Evolutionary conservation across 169 alveolate species (phyloP).

Genomic region (Plasmodium gonderi): DNA sequence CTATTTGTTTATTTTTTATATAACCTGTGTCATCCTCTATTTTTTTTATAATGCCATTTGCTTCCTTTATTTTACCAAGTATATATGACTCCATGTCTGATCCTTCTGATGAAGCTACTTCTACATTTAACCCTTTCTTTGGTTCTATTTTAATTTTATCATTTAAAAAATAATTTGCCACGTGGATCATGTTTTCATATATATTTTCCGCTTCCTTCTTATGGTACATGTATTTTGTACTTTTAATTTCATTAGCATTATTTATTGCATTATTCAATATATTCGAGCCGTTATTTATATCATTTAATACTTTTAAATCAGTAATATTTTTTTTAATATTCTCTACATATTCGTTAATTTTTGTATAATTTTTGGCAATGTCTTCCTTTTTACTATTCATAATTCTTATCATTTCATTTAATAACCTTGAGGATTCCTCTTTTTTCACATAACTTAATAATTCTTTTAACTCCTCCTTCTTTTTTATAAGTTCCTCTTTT

Average conservation of each 20-base stretch:
- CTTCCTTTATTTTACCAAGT: neutral
- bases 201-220: conserved; percentile 10
- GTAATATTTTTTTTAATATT: neutral
- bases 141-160: neutral
- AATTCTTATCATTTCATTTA: neutral
- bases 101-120: neutral
- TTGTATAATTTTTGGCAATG: neutral
- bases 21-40: neutral
- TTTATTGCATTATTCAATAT: neutral
- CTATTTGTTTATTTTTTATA: neutral
- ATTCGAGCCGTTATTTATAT: neutral
- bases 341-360: neutral
- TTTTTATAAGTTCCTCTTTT: neutral
- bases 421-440: neutral
- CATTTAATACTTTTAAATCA: neutral
- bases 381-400: neutral
- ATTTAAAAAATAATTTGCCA: conserved; percentile 11
- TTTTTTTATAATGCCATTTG: neutral
- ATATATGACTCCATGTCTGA: neutral
- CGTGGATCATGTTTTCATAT: neutral
- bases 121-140: neutral
- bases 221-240: neutral
- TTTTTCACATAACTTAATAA: neutral
- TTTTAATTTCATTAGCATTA: neutral
- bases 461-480: neutral